Evolutionary conservation across 2,329 filamentous ascomycete genomes (phyloP), one percentile per base, ranked within the genome.

Genomic region (Boeremia lycopersici): DNA sequence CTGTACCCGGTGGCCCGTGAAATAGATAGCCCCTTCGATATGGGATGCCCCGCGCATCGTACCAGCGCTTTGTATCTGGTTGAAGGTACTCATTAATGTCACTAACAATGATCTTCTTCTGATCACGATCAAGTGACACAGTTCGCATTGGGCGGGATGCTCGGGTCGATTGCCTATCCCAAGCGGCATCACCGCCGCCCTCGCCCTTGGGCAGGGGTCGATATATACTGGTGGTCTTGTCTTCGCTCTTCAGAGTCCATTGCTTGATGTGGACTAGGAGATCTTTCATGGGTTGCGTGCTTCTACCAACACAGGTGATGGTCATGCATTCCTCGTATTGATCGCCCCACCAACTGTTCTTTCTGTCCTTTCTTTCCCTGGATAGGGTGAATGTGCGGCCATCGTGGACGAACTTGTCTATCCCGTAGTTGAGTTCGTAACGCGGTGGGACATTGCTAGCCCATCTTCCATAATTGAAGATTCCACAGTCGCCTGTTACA

Each of bases 1-100:
- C 90, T 0, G 89, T 93, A 0, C 90, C 90, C 0, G 90, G 90
- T 0, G 90, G 90, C 0, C 91, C 91, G 60, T 93, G 81, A 13
- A 96, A 85, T 0, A 96, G 82, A 67, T 95, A 96, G 0, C 91
- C 92, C 4, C 91, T 83, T 12, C 91, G 84, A 71, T 96, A 96
- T 0, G 92, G 91, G 28, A 96, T 93, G 0, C 91, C 91, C 6
- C 91, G 83, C 62, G 90, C 89, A 0, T 87, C 82, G 70, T 96
- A 96, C 90, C 91, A 96, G n/a, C 86, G 81, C 1, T 86, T 84
- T 0, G 86, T 90, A 0, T 81, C 77, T 0, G 89, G 89, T 48
- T 91, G 85, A 0, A 95, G 79, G 60, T 91, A 93, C 63, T 92
- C 89, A 61, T 90, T 89, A 65, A 93, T 87, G 64, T 95, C 90